A percentile compares a stretch with the other conserved stretches of the same genome.
These are phyloP conservation scores for Plasmodium berghei DNA, from an alignment of 169 alveolate genomes.

Conservation along the genomic window DNA sequence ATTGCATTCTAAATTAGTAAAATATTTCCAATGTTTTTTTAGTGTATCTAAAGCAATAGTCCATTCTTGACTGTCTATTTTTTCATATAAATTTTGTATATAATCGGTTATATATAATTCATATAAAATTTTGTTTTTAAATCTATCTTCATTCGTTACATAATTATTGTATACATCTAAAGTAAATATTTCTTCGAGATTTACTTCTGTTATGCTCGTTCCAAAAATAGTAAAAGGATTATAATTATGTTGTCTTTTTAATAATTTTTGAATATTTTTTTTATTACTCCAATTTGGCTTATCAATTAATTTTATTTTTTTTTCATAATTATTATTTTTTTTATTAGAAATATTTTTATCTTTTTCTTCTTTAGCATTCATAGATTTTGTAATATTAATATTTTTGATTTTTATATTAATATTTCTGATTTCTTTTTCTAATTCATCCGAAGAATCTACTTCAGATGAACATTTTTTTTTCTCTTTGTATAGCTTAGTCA, in stretches of 20 bases:
- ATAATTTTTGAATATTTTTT: slow-evolving; percentile 43
- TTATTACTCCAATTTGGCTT: slow-evolving; percentile 51
- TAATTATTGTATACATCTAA: slow-evolving; percentile 58
- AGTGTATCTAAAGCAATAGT: slow-evolving; percentile 25
- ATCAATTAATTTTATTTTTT: slow-evolving; percentile 58
- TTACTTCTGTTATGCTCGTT: slow-evolving; percentile 56
- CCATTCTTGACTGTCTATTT: slow-evolving; percentile 36
- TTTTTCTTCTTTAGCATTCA: slow-evolving; percentile 9
- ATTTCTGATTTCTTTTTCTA: slow-evolving; percentile 49
- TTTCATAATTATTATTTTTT: slow-evolving; percentile 33
- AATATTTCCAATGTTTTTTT: slow-evolving; percentile 60
- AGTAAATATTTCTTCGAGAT: slow-evolving; percentile 67
- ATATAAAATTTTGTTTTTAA: slow-evolving; percentile 41
- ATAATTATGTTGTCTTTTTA: slow-evolving; percentile 43
- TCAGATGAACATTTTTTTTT: not conserved
- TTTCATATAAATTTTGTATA: slow-evolving; percentile 60
- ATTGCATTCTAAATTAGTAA: slow-evolving; percentile 61
- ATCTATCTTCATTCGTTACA: slow-evolving; percentile 70
- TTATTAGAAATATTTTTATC: not conserved
- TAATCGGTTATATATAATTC: slow-evolving; percentile 51
- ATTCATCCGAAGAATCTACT: slow-evolving; percentile 31
- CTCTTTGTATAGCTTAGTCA: slow-evolving; percentile 26
- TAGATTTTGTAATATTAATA: slow-evolving; percentile 10
- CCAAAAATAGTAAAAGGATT: slow-evolving; percentile 74
- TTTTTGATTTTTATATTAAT: slow-evolving; percentile 43